These are phyloP conservation scores for Blastobotrys raffinosifermentans DNA, from an alignment of 1,139 yeast species.

Conservation along the genomic window DNA sequence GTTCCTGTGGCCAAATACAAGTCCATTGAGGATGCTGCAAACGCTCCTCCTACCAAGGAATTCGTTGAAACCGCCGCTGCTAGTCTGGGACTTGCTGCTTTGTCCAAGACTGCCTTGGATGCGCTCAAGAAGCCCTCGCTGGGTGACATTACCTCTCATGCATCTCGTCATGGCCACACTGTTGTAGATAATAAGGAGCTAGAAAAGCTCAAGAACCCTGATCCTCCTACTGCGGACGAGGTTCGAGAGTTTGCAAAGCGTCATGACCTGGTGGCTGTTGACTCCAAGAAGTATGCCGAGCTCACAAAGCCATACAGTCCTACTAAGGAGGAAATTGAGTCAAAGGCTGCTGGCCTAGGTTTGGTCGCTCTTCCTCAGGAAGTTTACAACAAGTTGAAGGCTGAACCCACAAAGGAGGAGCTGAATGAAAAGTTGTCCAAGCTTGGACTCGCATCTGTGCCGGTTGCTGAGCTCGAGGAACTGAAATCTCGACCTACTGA, in stretches of 20 bases:
- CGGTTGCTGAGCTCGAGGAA: conserved; percentile 21
- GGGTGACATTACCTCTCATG: conserved; percentile 1
- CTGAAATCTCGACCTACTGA: conserved; percentile 24
- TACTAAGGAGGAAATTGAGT: conserved; percentile 21
- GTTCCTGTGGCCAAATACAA: conserved; percentile 25
- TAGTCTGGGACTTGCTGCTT: conserved; percentile 34
- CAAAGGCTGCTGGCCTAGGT: conserved; percentile 20
- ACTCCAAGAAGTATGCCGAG: conserved; percentile 16
- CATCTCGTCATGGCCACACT: conserved; percentile 21
- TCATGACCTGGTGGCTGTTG: conserved; percentile 27
- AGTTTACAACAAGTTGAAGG: conserved; percentile 14
- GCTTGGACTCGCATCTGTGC: conserved; percentile 23
- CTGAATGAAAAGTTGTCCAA: conserved; percentile 15
- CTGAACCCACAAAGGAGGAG: conserved; percentile 19
- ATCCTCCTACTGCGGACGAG: conserved; percentile 17
- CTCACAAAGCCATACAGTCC: conserved; percentile 22
- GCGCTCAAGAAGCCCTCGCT: conserved; percentile 20
- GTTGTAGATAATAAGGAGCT: conserved; percentile 21
- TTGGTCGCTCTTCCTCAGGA: conserved; percentile 21
- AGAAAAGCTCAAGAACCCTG: conserved; percentile 18
- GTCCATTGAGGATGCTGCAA: conserved; percentile 29
- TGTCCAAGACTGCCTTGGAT: conserved; percentile 30
- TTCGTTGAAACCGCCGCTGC: conserved; percentile 31
- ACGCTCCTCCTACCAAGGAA: conserved; percentile 25
- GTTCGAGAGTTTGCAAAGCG: conserved; percentile 20